Evolutionary conservation across 257 asterid species (phyloP), one percentile per base, ranked within the genome.

Genomic region (Perilla frutescens): DNA sequence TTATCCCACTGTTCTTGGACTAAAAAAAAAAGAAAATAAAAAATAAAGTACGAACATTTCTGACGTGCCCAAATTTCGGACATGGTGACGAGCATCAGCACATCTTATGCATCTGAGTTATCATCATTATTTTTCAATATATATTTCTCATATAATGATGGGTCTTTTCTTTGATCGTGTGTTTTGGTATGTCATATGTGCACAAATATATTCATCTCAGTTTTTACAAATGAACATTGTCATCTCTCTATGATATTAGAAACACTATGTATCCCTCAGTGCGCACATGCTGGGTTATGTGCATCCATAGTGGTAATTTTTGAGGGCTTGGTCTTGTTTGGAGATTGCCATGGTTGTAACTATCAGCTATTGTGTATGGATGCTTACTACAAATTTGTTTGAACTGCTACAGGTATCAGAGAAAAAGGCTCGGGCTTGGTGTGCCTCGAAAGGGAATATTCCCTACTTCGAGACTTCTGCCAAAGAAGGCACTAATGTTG

Each of bases 381-480:
- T 45, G 43, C 74, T 64, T 64, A 12, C 57, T 14, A 47, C 66
- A 53, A 10, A 48, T 67, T 53, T 48, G 61, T 51, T 57, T 62
- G 36, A 36, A 58, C 7, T 50, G 69, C 63, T 34, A 43, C 83
- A 94, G 99, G 97, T 95, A 61, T 92, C 99, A 68, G 99, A 95
- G 91, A 95, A 92, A 80, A 92, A 95, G 87, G 98, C 99, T 32
- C 87, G 97, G 62, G 97, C 99, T 36, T 95, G 98, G 98, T 95
- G 99, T 79, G 98, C 96, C 84, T 84, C 97, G 2, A 92, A 92
- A 71, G 99, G 99, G 65, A 91, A 90, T 66, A 95, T 95, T 73
- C 99, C 98, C 64, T 95, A 95, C 86, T 95, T 89, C 57, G 99
- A 95, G 90, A 90, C 98, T 62, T 95, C 99, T 71, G 99, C 99